These are phyloP conservation scores for Triticum dicoccoides DNA, from an alignment of 176 grass and related monocot genomes.

Conservation along the genomic window DNA sequence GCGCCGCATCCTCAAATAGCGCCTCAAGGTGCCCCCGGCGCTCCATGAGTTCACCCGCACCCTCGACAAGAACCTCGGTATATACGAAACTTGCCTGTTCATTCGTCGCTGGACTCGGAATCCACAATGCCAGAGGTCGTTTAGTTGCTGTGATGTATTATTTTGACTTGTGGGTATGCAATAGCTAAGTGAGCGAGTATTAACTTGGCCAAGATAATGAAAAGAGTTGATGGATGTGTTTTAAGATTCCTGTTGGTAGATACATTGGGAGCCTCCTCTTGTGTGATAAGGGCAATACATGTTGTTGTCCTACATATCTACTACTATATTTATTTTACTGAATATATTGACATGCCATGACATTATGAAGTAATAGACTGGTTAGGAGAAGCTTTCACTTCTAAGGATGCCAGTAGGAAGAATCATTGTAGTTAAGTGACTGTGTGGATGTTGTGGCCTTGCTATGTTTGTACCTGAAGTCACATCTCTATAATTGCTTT, in stretches of 20 bases:
- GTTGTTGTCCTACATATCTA: too few relatives aligned
- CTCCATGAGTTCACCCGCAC: slow-evolving; percentile 95
- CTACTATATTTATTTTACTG: too few relatives aligned
- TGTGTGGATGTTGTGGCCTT: too few relatives aligned
- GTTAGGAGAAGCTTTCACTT: background rate
- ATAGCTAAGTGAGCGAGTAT: background rate
- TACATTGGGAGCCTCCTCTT: background rate
- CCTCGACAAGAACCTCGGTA: slow-evolving; percentile 89
- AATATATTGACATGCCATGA: background rate
- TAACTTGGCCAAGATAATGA: background rate
- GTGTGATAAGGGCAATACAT: background rate
- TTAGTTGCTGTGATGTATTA: background rate
- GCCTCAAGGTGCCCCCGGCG: slow-evolving; percentile 79
- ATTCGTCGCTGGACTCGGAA: background rate
- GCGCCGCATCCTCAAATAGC: slow-evolving; percentile 94
- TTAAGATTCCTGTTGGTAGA: background rate
- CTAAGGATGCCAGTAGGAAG: background rate
- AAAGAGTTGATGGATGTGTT: background rate
- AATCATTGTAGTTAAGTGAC: background rate
- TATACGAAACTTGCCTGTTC: too few relatives aligned
- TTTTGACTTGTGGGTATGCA: background rate
- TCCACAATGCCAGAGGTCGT: background rate
- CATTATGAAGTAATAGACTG: background rate
- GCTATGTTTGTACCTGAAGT: too few relatives aligned
- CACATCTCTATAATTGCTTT: too few relatives aligned